Base-by-base conservation (phyloP, 73 alveolate genomes). In the Symbiodinium pilosum region DNA sequence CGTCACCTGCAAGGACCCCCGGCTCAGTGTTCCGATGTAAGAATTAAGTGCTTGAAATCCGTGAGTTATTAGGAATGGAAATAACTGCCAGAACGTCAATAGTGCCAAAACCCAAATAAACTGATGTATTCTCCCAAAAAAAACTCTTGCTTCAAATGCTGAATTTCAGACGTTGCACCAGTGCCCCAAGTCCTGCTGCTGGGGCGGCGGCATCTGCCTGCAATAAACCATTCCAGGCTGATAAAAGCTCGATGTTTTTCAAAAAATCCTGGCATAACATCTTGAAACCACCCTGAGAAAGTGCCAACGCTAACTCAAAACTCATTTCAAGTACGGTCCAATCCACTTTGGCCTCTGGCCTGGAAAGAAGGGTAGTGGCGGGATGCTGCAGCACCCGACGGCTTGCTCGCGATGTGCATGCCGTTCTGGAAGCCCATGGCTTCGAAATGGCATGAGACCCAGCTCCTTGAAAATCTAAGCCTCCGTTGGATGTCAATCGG, bases 161-260 rank as follows among this genome's bases (percentile, higher is more conserved):
- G n/a, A n/a, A n/a, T n/a, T n/a, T n/a, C n/a, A n/a, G n/a, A n/a
- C n/a, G n/a, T n/a, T 38, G 39, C 81, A n/a, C 81, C 81, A 64
- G 81, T 14, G 81, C 81, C 1, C 81, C 81, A 34, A 64, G 81
- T 38, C 81, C 81, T 4, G 81, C 81, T 28, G 81, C 81, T 32
- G 81, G 81, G 16, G 81, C 81, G 34, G 81, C 81, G 12, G 81
- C 81, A 30, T 64, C 81, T 64, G 81, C 81, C 81, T 64, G 32
- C 38, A 0, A 47, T 24, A 30, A 30, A 6, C 71, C 18, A 5
- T 21, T 21, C 71, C 16, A 54, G 73, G 1, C 73, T 16, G 20
- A 30, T 12, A 0, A 7, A 54, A 54, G 34, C 2, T 54, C 26
- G 18, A 16, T 5, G 28, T n/a, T n/a, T 47, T 11, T 16, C 8